Percentiles rank a stretch among this genome's conserved stretches.
phyloP scores from a whole-genome alignment of 2,329 filamentous ascomycete genomes.

The Alternaria alternata region DNA sequence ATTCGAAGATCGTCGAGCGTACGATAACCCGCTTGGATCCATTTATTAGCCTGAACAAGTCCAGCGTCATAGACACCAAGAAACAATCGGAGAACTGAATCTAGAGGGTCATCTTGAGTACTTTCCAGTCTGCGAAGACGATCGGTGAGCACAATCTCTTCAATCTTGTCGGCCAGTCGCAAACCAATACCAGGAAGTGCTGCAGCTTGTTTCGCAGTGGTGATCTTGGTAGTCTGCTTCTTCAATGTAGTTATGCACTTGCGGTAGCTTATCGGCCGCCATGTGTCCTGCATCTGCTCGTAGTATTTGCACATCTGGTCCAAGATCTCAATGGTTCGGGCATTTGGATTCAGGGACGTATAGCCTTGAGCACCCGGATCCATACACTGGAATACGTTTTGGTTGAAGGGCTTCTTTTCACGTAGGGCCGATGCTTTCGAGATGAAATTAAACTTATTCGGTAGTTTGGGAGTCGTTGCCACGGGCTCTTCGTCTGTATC shows the following conservation, averaged over 20 bases:
- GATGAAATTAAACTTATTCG: conserved; percentile 10
- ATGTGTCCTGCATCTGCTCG: conserved; percentile 75
- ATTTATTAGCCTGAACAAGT: conserved; percentile 71
- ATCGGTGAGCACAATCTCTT: conserved; percentile 83
- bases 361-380: conserved; percentile 59
- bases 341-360: conserved; percentile 71
- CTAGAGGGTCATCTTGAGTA: conserved; percentile 71
- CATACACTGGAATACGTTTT: conserved; percentile 66
- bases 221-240: conserved; percentile 69
- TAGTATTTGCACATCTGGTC: conserved; percentile 84
- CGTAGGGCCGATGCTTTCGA: conserved; percentile 14
- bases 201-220: conserved; percentile 73
- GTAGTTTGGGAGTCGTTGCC: conserved; percentile 23
- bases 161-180: conserved; percentile 82
- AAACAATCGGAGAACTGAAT: conserved; percentile 73
- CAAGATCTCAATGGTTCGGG: conserved; percentile 76
- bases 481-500: conserved; percentile 34
- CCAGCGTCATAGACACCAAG: conserved; percentile 83
- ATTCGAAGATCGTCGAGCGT: conserved; percentile 76
- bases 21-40: conserved; percentile 77
- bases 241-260: conserved; percentile 78
- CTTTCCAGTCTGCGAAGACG: conserved; percentile 75
- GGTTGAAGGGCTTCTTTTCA: conserved; percentile 35
- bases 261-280: conserved; percentile 78
- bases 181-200: conserved; percentile 73